Percentiles rank a stretch among this genome's conserved stretches.
These are phyloP conservation scores for Gracilaria caudata DNA, from an alignment of 23 red algal species.

Conservation along the genomic window DNA sequence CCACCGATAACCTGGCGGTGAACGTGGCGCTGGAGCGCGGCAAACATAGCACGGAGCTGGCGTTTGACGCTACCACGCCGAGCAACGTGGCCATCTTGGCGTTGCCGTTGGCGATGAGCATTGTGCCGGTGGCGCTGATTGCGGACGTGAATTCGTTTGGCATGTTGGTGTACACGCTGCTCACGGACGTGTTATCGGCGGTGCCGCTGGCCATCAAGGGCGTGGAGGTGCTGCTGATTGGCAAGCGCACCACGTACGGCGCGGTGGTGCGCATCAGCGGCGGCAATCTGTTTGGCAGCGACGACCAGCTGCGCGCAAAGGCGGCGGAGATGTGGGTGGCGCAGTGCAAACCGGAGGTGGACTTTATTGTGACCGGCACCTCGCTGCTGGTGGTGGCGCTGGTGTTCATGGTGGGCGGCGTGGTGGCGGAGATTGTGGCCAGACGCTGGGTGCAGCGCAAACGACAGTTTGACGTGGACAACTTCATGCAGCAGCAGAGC, in stretches of 20 bases:
- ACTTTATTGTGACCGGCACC: not conserved
- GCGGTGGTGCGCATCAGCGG: slow-evolving; percentile 16
- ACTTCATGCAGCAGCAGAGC: not conserved
- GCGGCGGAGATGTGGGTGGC: slow-evolving; percentile 42
- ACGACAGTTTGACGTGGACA: not conserved
- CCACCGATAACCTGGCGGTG: slow-evolving; percentile 39
- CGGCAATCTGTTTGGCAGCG: not conserved
- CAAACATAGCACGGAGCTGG: slow-evolving; percentile 30
- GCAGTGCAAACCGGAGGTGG: not conserved
- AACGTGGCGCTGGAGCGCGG: slow-evolving; percentile 27
- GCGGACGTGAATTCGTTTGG: slow-evolving; percentile 52
- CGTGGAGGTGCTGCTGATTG: slow-evolving; percentile 24
- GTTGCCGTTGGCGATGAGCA: slow-evolving; percentile 42
- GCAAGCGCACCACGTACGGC: not conserved
- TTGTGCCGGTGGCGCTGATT: slow-evolving; percentile 57
- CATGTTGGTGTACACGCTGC: slow-evolving; percentile 51
- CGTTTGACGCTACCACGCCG: slow-evolving; percentile 40
- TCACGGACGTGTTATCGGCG: slow-evolving; percentile 38
- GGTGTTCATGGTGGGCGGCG: slow-evolving; percentile 43
- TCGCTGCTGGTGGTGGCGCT: slow-evolving; percentile 41
- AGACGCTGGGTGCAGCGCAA: slow-evolving; percentile 27
- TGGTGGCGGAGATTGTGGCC: slow-evolving; percentile 30
- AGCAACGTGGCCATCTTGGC: slow-evolving; percentile 59
- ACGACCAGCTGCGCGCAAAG: not conserved
- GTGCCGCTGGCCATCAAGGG: slow-evolving; percentile 49